phyloP scores from a whole-genome alignment of 1,284 basidiomycete species.

The Ceratobasidium papillatum region DNA sequence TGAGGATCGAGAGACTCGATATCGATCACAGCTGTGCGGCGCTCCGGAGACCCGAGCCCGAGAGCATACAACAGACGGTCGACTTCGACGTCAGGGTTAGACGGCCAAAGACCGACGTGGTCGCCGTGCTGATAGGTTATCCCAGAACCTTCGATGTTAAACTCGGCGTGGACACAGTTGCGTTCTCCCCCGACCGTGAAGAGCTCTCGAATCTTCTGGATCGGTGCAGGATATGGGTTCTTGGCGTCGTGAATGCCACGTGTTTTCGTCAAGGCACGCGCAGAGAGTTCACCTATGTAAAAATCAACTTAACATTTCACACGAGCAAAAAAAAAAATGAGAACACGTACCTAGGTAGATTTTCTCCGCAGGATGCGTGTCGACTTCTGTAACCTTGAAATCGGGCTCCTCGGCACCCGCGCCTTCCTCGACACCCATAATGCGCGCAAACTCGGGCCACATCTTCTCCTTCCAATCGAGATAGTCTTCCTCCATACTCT shows the following conservation, averaged over 20 bases:
- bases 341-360: constrained; percentile 80
- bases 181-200: constrained; percentile 80
- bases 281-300: constrained; percentile 79
- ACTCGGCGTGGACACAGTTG: constrained; percentile 95
- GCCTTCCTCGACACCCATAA: constrained; percentile 92
- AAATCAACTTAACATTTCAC: constrained; percentile 7
- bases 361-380: constrained; percentile 78
- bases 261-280: constrained; percentile 87
- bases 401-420: constrained; percentile 95
- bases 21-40: constrained; percentile 83
- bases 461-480: constrained; percentile 99
- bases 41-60: constrained; percentile 73
- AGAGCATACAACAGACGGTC: constrained; percentile 87
- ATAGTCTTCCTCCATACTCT: constrained; percentile 99
- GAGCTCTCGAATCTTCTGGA: constrained; percentile 81
- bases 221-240: constrained; percentile 93
- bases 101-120: constrained; percentile 97
- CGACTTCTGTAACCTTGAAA: constrained; percentile 88
- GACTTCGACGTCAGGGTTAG: constrained; percentile 92
- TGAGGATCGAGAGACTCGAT: constrained; percentile 97
- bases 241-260: constrained; percentile 96
- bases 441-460: constrained; percentile 87
- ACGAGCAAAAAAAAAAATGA: constrained; percentile 10
- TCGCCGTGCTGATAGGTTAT: constrained; percentile 99
- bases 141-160: constrained; percentile 93